Evolutionary conservation across 2,329 filamentous ascomycete genomes (phyloP), one percentile per base, ranked within the genome.

Genomic region (Dothideomycetidae sp.): DNA sequence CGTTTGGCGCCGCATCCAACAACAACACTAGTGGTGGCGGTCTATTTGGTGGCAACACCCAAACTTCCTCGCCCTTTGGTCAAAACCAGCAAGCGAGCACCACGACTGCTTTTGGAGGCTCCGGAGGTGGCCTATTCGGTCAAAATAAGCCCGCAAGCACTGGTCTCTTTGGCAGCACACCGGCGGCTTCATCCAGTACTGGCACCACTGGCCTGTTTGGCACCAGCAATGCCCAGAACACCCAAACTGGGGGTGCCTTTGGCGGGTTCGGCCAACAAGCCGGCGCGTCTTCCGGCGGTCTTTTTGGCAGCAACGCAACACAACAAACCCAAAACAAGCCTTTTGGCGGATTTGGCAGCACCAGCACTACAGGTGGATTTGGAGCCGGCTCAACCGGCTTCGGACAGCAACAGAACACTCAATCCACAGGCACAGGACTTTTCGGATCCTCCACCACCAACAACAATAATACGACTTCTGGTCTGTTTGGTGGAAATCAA

Each of bases 1-100:
- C 57, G 15, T 54, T 56, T 28, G 57, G 46, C 16, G 70, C 70
- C 46, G 65, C 67, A 13, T 48, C 57, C 34, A 58, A 54, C 18
- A 58, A 56, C 41, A 42, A 29, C 37, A 34, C 32, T 7, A 37
- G 31, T n/a, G 40, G 39, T 13, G 45, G 48, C 9, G 44, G 47
- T 14, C 29, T 52, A 4, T 52, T 53, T 33, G 58, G 59, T 37
- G 53, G 53, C 11, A 50, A 49, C 41, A 62, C 58, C 41, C 48
- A 44, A 11, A 46, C 46, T 11, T 41, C 43, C 11, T 42, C 44
- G 5, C 42, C 42, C 12, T 48, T 47, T 29, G 44, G 44, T 21
- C 17, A 16, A 5, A 16, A 18, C 13, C 31, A 26, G 13, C 29
- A 38, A 37, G 39, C 42, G 32, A 23, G 52, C 18, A 39, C 36